phyloP scores from a whole-genome alignment of 148 eudicot species.

The Polygonum maritimum region DNA sequence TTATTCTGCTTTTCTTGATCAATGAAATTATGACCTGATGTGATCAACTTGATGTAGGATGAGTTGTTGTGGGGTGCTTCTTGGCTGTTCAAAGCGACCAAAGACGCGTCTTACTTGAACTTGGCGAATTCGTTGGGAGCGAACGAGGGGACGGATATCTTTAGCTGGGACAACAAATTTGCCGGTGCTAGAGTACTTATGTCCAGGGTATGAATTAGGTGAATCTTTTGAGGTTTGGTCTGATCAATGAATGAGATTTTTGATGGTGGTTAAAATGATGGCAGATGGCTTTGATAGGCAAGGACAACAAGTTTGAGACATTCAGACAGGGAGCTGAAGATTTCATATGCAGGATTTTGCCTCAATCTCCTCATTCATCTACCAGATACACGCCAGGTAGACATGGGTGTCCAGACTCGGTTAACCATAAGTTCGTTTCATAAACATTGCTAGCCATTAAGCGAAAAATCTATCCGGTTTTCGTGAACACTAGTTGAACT shows the following conservation, averaged over 20 bases:
- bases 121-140: constrained; percentile 63
- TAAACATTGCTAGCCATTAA: too few relatives aligned
- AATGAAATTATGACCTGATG: neutral
- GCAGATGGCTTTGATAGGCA: constrained; percentile 43
- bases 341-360: constrained; percentile 74
- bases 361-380: constrained; percentile 65
- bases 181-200: constrained; percentile 92
- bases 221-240: neutral
- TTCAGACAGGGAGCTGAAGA: constrained; percentile 66
- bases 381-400: constrained; percentile 79
- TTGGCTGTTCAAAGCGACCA: constrained; percentile 79
- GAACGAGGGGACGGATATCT: constrained; percentile 54
- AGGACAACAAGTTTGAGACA: constrained; percentile 39
- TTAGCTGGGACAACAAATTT: constrained; percentile 92
- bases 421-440: too few relatives aligned
- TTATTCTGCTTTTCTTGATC: too few relatives aligned
- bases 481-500: too few relatives aligned
- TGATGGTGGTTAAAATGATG: neutral
- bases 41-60: constrained; percentile 29
- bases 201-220: constrained; percentile 40
- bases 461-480: too few relatives aligned
- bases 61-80: constrained; percentile 97
- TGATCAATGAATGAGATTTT: neutral
- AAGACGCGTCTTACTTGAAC: constrained; percentile 37
- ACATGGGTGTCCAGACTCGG: too few relatives aligned